A percentile compares a stretch with the other conserved stretches of the same genome.
Conservation (phyloP, 768 basidiomycete genomes). For the Goffeauzyma gilvescens region DNA sequence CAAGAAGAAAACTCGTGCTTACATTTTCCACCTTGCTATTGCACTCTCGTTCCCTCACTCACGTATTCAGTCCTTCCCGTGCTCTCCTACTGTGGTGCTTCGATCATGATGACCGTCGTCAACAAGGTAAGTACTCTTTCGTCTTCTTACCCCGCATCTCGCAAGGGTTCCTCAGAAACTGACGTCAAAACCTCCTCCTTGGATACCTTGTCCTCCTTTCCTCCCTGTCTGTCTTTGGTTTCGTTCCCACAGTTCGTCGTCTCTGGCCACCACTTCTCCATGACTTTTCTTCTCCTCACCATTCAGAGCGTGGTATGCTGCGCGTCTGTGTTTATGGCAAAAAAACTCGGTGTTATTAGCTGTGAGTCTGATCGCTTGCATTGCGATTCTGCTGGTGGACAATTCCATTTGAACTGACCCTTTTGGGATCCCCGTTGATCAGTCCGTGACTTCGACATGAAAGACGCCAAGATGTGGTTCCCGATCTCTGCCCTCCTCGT, state of each 20-base stretch:
- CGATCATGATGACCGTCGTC: constrained; percentile 88
- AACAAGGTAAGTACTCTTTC: constrained; percentile 51
- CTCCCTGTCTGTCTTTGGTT: neutral
- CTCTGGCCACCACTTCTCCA: constrained; percentile 76
- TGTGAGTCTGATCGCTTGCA: constrained; percentile 12
- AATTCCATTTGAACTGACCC: neutral
- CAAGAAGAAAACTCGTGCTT: neutral
- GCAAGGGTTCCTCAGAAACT: neutral
- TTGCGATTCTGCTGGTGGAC: neutral
- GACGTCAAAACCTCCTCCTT: too few relatives aligned
- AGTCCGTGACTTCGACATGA: constrained; percentile 56
- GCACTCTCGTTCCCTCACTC: too few relatives aligned
- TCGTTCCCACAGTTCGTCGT: constrained; percentile 56
- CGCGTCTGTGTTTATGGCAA: constrained; percentile 51
- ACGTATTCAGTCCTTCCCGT: constrained; percentile 63
- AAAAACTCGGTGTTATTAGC: constrained; percentile 41
- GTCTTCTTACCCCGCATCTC: constrained; percentile 8
- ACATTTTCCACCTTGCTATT: too few relatives aligned
- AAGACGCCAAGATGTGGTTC: constrained; percentile 82
- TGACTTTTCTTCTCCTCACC: constrained; percentile 85
- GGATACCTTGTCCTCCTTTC: neutral
- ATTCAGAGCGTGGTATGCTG: constrained; percentile 83
- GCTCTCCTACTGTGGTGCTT: constrained; percentile 71
- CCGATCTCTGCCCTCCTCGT: constrained; percentile 85
- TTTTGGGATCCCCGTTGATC: neutral